Conservation (phyloP, 192 early-diverging fungal species). For the Coemansia sp. region DNA sequence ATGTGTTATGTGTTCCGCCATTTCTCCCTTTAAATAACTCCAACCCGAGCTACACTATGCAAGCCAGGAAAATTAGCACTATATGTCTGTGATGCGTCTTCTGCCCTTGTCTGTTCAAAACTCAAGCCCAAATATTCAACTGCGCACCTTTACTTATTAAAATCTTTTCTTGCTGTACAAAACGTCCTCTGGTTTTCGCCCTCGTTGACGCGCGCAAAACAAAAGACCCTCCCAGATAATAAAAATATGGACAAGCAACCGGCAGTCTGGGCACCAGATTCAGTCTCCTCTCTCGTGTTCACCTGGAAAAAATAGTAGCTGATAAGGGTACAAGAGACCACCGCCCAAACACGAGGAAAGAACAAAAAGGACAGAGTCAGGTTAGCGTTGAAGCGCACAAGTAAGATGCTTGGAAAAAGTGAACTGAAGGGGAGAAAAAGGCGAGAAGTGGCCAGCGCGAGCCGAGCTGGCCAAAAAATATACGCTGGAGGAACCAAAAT, state of each 20-base stretch:
- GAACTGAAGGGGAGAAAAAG: constrained; percentile 3
- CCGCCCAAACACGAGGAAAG: not conserved
- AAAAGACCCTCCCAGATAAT: not conserved
- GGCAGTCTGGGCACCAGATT: not conserved
- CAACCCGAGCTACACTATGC: not conserved
- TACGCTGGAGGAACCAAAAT: not conserved
- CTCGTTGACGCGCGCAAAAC: not conserved
- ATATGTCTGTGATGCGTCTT: not conserved
- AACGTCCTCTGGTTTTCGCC: not conserved
- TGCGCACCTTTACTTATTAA: not conserved
- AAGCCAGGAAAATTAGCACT: not conserved
- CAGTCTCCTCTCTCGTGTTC: not conserved
- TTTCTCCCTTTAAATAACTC: not conserved
- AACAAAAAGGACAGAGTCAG: not conserved
- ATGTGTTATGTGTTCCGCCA: constrained; percentile 20
- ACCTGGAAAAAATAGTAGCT: not conserved
- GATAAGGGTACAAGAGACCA: not conserved
- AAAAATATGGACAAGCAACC: not conserved
- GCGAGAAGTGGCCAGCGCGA: not conserved
- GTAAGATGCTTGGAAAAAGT: not conserved
- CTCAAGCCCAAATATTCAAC: not conserved
- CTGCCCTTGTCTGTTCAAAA: not conserved
- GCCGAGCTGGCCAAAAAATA: constrained; percentile 5
- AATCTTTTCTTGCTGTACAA: not conserved
- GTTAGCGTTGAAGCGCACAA: not conserved